Evolutionary conservation across 805 yeast species (phyloP).

Genomic region (Saturnispora sanitii): DNA sequence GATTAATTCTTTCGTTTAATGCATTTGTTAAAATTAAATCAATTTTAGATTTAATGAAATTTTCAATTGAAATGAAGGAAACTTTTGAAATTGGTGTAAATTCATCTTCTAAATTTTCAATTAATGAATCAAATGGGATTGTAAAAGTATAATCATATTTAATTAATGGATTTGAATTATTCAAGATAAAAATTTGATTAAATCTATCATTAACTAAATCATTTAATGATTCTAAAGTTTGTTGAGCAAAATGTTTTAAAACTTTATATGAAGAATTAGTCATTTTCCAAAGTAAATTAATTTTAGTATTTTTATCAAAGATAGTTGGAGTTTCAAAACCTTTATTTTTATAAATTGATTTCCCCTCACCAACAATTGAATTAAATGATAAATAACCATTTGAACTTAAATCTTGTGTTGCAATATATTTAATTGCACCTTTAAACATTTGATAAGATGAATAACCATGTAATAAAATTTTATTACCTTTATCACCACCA

Average conservation of each 20-base stretch:
- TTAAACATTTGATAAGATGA: constrained; percentile 90
- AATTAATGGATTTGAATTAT: constrained; percentile 41
- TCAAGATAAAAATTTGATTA: constrained; percentile 61
- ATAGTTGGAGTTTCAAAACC: constrained; percentile 70
- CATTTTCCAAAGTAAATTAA: constrained; percentile 78
- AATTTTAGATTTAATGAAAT: constrained; percentile 52
- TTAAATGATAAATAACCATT: constrained; percentile 61
- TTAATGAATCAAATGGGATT: constrained; percentile 36
- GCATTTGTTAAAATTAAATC: constrained; percentile 48
- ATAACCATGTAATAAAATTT: constrained; percentile 74
- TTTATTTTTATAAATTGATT: constrained; percentile 34
- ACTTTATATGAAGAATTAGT: constrained; percentile 53
- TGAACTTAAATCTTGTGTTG: constrained; percentile 60
- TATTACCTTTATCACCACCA: constrained; percentile 68
- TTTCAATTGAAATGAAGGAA: constrained; percentile 59
- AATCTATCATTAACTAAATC: constrained; percentile 82
- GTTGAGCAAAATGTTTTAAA: constrained; percentile 55
- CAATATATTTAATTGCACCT: constrained; percentile 73
- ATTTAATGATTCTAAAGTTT: constrained; percentile 57
- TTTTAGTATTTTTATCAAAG: constrained; percentile 64
- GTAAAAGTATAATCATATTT: constrained; percentile 58
- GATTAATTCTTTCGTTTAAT: constrained; percentile 39
- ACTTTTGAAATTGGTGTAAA: constrained; percentile 68
- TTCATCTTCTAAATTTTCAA: constrained; percentile 30
- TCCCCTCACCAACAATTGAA: constrained; percentile 39